Evolutionary conservation across 1,139 yeast species (phyloP), one percentile per base, ranked within the genome.

Genomic region (Yamadazyma conglobata): DNA sequence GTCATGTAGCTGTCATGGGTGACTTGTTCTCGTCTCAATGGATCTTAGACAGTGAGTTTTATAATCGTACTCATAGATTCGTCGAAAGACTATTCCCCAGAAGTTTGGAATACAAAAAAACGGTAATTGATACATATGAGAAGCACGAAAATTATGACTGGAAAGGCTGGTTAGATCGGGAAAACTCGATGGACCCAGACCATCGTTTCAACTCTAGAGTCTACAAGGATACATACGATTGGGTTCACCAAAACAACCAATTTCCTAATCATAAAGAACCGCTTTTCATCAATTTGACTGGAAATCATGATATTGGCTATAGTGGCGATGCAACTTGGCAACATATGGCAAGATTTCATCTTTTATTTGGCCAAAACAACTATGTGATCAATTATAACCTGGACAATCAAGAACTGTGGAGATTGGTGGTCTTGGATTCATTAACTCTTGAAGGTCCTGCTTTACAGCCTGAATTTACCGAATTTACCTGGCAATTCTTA

Each of bases 281-380:
- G 1, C 58, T 81, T 27, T 75, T 88, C 48, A 71, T 87, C 37
- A 89, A 91, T 50, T 64, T 91, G 24, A 81, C 95, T 0, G 98
- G 98, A 2, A 93, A 91, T 52, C 98, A 91, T 53, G 98, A 91
- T 54, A 79, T 91, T 35, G 98, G 98, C 0, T 91, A 91, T 52
- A 78, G 87, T 32, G 97, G 97, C 0, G 98, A 93, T 58, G 87
- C 94, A 27, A 87, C 96, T 0, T 78, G 81, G 67, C 96, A 86
- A 49, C 94, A 94, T 47, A 75, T 88, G 77, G 76, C 86, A 1
- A 67, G 98, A 40, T 93, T 77, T 60, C 72, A 70, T 33, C 60
- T 62, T 17, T 61, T 81, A 19, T 89, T 84, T 58, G 98, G 98
- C 11, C 76, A 79, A 45, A 86, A 87, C 47, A 91, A 89, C 57